Evolutionary conservation across 2,329 filamentous ascomycete species (phyloP).

Genomic region (Curvularia lunata): DNA sequence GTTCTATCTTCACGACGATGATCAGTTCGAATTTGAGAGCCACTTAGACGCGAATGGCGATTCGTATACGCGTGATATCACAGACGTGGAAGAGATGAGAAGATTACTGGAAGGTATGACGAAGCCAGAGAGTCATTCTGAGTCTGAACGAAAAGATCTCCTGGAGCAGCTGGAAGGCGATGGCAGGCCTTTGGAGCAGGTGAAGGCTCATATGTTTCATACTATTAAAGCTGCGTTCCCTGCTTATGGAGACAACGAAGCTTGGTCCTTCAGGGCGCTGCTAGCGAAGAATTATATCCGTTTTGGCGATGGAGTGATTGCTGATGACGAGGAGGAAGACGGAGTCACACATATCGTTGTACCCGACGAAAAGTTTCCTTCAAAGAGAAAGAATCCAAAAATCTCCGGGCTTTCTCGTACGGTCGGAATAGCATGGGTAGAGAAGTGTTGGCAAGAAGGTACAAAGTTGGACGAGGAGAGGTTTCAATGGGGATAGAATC

Average conservation of each 20-base stretch:
- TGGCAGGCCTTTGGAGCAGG: conserved; percentile 26
- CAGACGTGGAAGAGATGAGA: conserved; percentile 65
- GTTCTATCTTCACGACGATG: conserved; percentile 68
- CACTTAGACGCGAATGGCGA: conserved; percentile 82
- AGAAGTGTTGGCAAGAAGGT: conserved; percentile 78
- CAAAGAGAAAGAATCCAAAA: conserved; percentile 51
- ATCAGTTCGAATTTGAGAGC: conserved; percentile 61
- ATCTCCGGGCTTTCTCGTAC: conserved; percentile 66
- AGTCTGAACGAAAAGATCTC: conserved; percentile 30
- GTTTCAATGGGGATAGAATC: conserved; percentile 42
- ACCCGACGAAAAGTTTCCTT: conserved; percentile 52
- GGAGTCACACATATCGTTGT: conserved; percentile 77
- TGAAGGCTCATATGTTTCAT: conserved; percentile 43
- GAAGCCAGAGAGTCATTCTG: conserved; percentile 19
- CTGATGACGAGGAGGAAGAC: conserved; percentile 58
- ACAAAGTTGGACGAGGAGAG: conserved; percentile 75
- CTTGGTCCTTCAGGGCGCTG: conserved; percentile 39
- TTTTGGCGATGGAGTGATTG: conserved; percentile 72
- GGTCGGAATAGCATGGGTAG: conserved; percentile 74
- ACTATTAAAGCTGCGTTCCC: conserved; percentile 34
- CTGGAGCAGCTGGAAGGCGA: conserved; percentile 40
- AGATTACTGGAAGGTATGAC: conserved; percentile 49
- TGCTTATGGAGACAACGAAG: conserved; percentile 5
- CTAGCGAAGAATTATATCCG: conserved; percentile 64
- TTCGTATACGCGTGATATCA: conserved; percentile 77